Evolutionary conservation across 192 early-diverging fungal species (phyloP), one percentile per base, ranked within the genome.

Genomic region (Haplosporangium gracile): DNA sequence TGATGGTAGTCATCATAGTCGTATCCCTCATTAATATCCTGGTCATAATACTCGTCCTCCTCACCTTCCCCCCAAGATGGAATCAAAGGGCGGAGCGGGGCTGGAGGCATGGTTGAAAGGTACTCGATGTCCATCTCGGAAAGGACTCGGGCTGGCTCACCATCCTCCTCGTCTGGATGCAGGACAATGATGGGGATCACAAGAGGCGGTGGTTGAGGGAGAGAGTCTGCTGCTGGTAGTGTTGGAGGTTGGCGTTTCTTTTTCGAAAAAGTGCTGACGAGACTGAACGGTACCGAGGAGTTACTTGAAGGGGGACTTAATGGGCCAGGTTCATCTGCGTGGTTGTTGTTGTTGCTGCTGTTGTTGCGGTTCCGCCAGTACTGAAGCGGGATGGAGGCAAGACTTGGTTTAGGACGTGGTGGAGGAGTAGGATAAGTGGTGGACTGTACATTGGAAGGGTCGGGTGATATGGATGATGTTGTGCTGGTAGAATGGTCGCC

Each of bases 141-240:
- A 8, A 86, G 43, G 4, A 81, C 72, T 9, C 79, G 42, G 13
- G 72, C 60, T 2, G 84, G 84, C 36, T 81, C 84, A 36, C 72
- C 76, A 36, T 86, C 84, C 5, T 81, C 84, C 13, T 86, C 84
- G 32, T 86, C 84, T 38, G 84, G 84, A 70, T 86, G 84, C 38
- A 86, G 60, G 9, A 86, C 79, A 68, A 86, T 81, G 16, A 53
- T 80, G 24, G 84, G 84, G 57, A 86, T 73, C 2, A 39, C 4
- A 1, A 76, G 51, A 36, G 51, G 49, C 26, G 40, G 15, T 20
- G 34, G 36, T 24, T 29, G 47, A 38, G 74, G 34, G 8, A 20
- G 36, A 32, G 63, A 45, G 26, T 43, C 18, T 42, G 42, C 15
- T 5, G 20, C 20, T 2, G 45, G 47, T 38, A 40, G 3, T 42